phyloP scores from a whole-genome alignment of 1,284 basidiomycete species.

The Rhizoctonia solani region DNA sequence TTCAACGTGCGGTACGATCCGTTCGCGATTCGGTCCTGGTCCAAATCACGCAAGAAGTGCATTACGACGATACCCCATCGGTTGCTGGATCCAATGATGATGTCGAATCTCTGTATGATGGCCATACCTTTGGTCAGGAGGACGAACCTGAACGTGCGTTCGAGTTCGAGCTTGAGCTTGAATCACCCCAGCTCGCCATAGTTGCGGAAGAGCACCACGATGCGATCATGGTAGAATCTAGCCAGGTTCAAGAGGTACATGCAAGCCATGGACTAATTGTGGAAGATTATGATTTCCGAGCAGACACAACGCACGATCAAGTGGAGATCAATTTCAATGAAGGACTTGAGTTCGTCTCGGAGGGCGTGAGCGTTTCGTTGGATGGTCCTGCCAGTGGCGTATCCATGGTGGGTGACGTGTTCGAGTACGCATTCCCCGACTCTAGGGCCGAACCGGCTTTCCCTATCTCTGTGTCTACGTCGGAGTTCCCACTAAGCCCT shows the following conservation, averaged over 20 bases:
- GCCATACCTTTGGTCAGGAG: background rate
- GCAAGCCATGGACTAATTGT: background rate
- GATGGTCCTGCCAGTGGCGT: background rate
- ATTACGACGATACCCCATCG: background rate
- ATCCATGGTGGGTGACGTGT: background rate
- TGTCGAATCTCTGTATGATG: background rate
- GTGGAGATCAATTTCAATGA: background rate
- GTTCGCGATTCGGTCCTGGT: background rate
- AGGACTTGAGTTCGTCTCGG: background rate
- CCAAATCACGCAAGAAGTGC: background rate
- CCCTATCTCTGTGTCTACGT: background rate
- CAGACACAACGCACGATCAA: too few species aligned
- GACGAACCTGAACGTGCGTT: background rate
- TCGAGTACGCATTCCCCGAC: conserved; percentile 23
- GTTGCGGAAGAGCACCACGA: background rate
- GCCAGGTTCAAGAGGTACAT: background rate
- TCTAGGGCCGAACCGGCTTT: conserved; percentile 1
- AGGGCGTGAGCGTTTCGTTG: background rate
- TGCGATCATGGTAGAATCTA: too few species aligned
- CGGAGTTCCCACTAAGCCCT: background rate
- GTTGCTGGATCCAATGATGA: background rate
- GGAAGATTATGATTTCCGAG: background rate
- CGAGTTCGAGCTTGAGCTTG: background rate
- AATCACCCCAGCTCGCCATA: background rate
- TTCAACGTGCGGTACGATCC: background rate